Evolutionary conservation across 2,329 filamentous ascomycete species (phyloP).

Genomic region (Sarocladiaceae sp.): DNA sequence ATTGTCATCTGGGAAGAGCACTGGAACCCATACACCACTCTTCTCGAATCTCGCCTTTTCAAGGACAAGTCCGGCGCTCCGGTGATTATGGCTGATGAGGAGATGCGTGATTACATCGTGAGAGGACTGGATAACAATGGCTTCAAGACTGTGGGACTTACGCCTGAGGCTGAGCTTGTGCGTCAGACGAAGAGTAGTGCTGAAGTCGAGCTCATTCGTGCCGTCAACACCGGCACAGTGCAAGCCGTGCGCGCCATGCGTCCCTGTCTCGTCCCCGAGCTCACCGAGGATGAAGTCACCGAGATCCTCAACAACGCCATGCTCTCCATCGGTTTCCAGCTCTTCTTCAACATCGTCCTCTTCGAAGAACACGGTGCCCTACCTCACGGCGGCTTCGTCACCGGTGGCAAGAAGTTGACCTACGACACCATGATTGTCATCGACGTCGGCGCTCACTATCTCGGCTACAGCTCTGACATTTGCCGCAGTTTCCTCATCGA

Average conservation of each 20-base stretch:
- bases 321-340: constrained; percentile 46
- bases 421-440: constrained; percentile 56
- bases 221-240: constrained; percentile 61
- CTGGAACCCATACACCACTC: constrained; percentile 57
- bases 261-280: constrained; percentile 47
- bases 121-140: constrained; percentile 49
- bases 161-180: constrained; percentile 51
- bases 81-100: constrained; percentile 60
- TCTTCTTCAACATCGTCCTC: constrained; percentile 61
- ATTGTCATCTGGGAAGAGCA: constrained; percentile 61
- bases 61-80: constrained; percentile 16
- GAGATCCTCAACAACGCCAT: constrained; percentile 52
- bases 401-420: constrained; percentile 46
- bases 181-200: constrained; percentile 52
- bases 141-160: constrained; percentile 52
- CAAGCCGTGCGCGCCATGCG: constrained; percentile 55
- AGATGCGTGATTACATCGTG: constrained; percentile 60
- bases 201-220: constrained; percentile 54
- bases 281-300: constrained; percentile 56
- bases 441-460: constrained; percentile 57
- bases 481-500: constrained; percentile 57
- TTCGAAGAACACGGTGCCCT: constrained; percentile 53
- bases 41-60: constrained; percentile 41
- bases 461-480: constrained; percentile 61
- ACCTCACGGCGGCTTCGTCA: constrained; percentile 49